Conservation (phyloP, 2,329 filamentous ascomycete species). For the Epichloe coenophiala region DNA sequence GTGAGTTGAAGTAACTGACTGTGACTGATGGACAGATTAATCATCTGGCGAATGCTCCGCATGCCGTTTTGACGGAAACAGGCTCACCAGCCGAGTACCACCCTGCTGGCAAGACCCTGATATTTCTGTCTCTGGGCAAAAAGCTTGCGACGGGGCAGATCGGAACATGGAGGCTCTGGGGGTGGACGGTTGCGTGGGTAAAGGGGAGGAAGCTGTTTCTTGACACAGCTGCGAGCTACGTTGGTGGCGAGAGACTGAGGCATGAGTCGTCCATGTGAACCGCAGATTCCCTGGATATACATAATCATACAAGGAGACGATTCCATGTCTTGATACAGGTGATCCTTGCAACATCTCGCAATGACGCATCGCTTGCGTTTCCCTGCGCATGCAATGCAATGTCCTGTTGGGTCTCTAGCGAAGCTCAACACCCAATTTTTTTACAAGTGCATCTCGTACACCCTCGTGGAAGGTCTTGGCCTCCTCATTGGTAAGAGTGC, state of each 20-base stretch:
- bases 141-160: slow-evolving; percentile 19
- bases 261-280: slow-evolving; percentile 14
- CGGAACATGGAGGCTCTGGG: slow-evolving; percentile 19
- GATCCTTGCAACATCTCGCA: not conserved
- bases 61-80: slow-evolving; percentile 11
- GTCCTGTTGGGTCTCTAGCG: slow-evolving; percentile 11
- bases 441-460: slow-evolving; percentile 51
- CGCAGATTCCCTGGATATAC: not conserved
- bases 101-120: slow-evolving; percentile 13
- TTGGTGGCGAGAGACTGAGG: slow-evolving; percentile 15
- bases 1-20: slow-evolving; percentile 25
- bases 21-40: slow-evolving; percentile 20
- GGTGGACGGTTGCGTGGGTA: slow-evolving; percentile 18
- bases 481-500: slow-evolving; percentile 76
- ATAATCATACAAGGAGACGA: not conserved
- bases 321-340: not conserved
- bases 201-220: slow-evolving; percentile 20
- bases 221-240: slow-evolving; percentile 17
- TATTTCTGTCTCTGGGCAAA: slow-evolving; percentile 16
- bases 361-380: not conserved
- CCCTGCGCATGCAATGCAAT: not conserved
- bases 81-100: slow-evolving; percentile 7
- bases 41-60: slow-evolving; percentile 18
- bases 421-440: slow-evolving; percentile 60
- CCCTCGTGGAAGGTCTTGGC: slow-evolving; percentile 61